Evolutionary conservation across 805 yeast genomes (phyloP), one percentile per base, ranked within the genome.

Genomic region (Metschnikowia bowlesiae): DNA sequence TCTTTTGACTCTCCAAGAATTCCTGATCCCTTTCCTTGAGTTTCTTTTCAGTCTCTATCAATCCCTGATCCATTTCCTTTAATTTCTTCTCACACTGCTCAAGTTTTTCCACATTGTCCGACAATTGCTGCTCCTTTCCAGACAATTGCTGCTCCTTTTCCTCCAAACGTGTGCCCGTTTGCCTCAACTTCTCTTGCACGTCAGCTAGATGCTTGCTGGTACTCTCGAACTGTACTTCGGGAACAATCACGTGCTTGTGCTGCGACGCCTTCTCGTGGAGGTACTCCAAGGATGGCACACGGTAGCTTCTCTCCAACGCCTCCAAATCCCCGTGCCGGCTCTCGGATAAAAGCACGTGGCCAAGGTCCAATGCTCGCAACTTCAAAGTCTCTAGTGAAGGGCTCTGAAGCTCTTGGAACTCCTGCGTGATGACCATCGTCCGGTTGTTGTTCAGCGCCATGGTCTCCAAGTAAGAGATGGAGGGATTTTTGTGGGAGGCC

Each of bases 401-500:
- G 4, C n/a, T 22, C 9, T 18, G 22, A 4, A 51, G 29, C 4
- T 31, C 10, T 30, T 44, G n/a, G 5, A 33, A 48, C 3, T 44
- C 44, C 6, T 29, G 16, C 2, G 28, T 28, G 5, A 37, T 8
- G 8, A 51, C 26, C 18, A 51, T 14, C 3, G 36, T 35, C 4
- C 31, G 39, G 8, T 34, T 38, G 7, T 44, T 35, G 8, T 39
- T 39, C n/a, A 13, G 26, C 6, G 52, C 52, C 31, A 39, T 48
- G 26, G 22, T 37, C 29, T 39, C 39, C 34, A 51, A 44, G 32
- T 41, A 50, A 9, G 40, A 42, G 4, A 68, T 30, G 7, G 69
- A 47, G 6, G 74, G 70, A 6, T 31, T n/a, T 4, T 47, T 34
- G 6, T 41, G 38, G 22, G 31, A 31, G 6, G 31, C 8, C 14